Evolutionary conservation across 345 rosid species (phyloP).

Genomic region (Dipteronia dyeriana): DNA sequence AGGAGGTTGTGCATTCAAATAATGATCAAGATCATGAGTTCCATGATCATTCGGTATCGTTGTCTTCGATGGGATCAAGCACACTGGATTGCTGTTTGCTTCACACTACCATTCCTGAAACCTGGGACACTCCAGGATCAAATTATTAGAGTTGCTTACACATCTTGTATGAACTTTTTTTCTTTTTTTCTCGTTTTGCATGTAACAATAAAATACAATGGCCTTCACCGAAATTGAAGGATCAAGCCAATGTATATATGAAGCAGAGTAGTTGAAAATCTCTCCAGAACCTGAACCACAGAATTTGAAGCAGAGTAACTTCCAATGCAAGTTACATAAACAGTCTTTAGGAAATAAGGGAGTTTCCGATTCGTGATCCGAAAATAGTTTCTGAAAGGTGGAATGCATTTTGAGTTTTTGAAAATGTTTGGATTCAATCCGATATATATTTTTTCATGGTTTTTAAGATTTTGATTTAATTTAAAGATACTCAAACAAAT

Average conservation of each 20-base stretch:
- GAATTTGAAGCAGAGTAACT: background rate
- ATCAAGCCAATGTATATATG: background rate
- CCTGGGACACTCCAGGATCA: slow-evolving; percentile 61
- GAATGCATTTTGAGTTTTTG: too few relatives aligned
- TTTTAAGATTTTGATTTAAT: too few relatives aligned
- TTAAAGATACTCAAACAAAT: too few relatives aligned
- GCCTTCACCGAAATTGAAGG: background rate
- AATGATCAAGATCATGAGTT: slow-evolving; percentile 25
- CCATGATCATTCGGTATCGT: slow-evolving; percentile 25
- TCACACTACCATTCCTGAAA: slow-evolving; percentile 52
- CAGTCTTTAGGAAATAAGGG: too few relatives aligned
- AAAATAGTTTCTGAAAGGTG: too few relatives aligned
- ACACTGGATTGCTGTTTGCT: slow-evolving; percentile 44
- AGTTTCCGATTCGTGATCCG: too few relatives aligned
- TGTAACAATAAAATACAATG: slow-evolving; percentile 1
- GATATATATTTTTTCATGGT: too few relatives aligned
- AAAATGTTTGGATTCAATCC: too few relatives aligned
- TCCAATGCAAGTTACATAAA: background rate
- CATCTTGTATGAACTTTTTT: background rate
- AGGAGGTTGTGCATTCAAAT: slow-evolving; percentile 33
- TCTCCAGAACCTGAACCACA: background rate
- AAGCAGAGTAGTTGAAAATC: background rate
- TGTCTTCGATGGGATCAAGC: slow-evolving; percentile 33
- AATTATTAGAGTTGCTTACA: slow-evolving; percentile 25
- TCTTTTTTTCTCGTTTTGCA: background rate